Conservation (phyloP, 805 yeast species). For the Millerozyma miso region DNA sequence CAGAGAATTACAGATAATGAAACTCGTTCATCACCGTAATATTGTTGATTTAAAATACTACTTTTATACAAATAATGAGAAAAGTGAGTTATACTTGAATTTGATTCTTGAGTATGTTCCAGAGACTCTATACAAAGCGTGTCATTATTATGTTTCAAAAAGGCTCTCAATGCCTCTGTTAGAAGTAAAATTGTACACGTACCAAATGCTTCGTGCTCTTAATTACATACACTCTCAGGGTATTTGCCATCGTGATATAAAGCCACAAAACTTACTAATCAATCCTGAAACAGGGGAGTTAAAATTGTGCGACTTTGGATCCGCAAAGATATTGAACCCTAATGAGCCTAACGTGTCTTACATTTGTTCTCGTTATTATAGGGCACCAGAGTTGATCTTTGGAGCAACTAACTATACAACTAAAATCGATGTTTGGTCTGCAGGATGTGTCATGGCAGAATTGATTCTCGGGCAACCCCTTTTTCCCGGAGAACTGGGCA, state of each 20-base stretch:
- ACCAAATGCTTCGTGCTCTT: conserved; percentile 70
- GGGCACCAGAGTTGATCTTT: conserved; percentile 97
- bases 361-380: conserved; percentile 92
- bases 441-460: conserved; percentile 98
- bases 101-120: conserved; percentile 90
- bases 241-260: conserved; percentile 90
- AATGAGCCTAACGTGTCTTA: conserved; percentile 93
- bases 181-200: conserved; percentile 82
- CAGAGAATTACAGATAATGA: conserved; percentile 95
- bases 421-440: conserved; percentile 95
- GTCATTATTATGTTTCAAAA: conserved; percentile 74
- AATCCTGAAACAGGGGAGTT: conserved; percentile 82
- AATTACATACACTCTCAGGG: conserved; percentile 75
- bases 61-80: conserved; percentile 72
- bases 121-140: conserved; percentile 90
- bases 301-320: conserved; percentile 94
- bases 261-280: conserved; percentile 83
- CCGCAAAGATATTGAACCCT: conserved; percentile 87
- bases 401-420: conserved; percentile 97
- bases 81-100: conserved; percentile 78
- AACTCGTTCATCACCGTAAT: conserved; percentile 77
- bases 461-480: conserved; percentile 91
- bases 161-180: conserved; percentile 79
- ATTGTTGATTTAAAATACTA: conserved; percentile 84
- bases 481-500: conserved; percentile 97